phyloP scores from a whole-genome alignment of 371 early-diverging fungal genomes.

The Apophysomyces sp. region DNA sequence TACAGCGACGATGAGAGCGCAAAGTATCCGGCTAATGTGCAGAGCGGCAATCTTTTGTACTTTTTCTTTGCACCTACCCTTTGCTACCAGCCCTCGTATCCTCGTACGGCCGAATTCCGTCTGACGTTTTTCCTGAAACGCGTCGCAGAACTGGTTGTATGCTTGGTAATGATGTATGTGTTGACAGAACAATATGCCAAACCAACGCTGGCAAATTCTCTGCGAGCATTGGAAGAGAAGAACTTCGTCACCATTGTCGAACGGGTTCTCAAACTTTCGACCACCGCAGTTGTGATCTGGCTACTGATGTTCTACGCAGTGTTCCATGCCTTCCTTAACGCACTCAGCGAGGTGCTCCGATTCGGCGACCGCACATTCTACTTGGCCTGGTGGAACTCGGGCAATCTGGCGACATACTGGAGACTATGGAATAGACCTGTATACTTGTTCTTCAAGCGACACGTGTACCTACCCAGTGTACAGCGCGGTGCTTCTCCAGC shows the following conservation, averaged over 20 bases:
- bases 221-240: slow-evolving; percentile 69
- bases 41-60: slow-evolving; percentile 65
- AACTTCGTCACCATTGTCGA: slow-evolving; percentile 71
- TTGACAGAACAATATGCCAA: slow-evolving; percentile 81
- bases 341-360: slow-evolving; percentile 77
- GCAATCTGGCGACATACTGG: slow-evolving; percentile 85
- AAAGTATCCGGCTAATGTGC: slow-evolving; percentile 79
- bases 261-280: slow-evolving; percentile 83
- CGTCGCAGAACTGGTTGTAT: slow-evolving; percentile 63
- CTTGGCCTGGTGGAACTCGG: slow-evolving; percentile 91
- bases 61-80: slow-evolving; percentile 86
- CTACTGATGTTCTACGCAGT: slow-evolving; percentile 88
- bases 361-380: slow-evolving; percentile 94
- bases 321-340: slow-evolving; percentile 84
- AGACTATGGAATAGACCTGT: slow-evolving; percentile 91
- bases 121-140: slow-evolving; percentile 80
- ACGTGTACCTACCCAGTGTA: slow-evolving; percentile 71
- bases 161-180: slow-evolving; percentile 77
- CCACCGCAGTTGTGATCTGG: slow-evolving; percentile 83
- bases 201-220: slow-evolving; percentile 83
- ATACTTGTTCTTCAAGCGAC: slow-evolving; percentile 85
- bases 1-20: slow-evolving; percentile 41
- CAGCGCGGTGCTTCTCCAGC: slow-evolving; percentile 50
- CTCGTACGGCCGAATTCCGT: slow-evolving; percentile 69
- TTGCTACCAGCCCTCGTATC: slow-evolving; percentile 89